These are phyloP conservation scores for Aspergillus puulaauensis DNA, from an alignment of 2,329 filamentous ascomycete genomes.

Conservation along the genomic window DNA sequence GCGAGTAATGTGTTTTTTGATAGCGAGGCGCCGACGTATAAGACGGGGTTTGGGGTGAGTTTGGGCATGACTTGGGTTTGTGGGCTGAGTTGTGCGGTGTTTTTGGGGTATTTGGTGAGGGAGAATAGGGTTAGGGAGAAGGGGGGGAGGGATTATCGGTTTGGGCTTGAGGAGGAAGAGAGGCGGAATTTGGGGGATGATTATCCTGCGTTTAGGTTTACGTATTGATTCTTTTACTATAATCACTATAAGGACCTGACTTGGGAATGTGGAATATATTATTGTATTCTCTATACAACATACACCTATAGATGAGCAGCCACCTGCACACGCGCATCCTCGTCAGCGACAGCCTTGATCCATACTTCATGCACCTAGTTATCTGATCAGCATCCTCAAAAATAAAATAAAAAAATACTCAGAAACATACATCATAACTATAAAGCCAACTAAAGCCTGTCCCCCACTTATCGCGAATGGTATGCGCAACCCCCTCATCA, in stretches of 20 bases:
- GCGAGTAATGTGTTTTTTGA: slow-evolving; percentile 45
- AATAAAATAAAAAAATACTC: too few species aligned
- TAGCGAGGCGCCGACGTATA: slow-evolving; percentile 38
- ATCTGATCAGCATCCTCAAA: not conserved
- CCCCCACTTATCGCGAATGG: slow-evolving; percentile 9
- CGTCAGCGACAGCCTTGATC: not conserved
- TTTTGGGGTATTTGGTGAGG: slow-evolving; percentile 9
- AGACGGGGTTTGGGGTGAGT: slow-evolving; percentile 39
- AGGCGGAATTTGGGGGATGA: slow-evolving; percentile 14
- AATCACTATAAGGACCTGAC: too few species aligned
- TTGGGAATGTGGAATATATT: too few species aligned
- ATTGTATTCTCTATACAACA: not conserved
- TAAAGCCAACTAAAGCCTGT: slow-evolving; percentile 11
- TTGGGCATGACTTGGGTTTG: slow-evolving; percentile 27
- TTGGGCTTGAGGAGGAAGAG: slow-evolving; percentile 3
- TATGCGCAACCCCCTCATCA: slow-evolving; percentile 2
- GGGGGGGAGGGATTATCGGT: slow-evolving; percentile 8
- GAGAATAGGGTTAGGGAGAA: slow-evolving; percentile 13
- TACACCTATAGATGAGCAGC: not conserved
- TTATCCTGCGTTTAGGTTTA: slow-evolving; percentile 15
- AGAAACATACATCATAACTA: slow-evolving; percentile 7
- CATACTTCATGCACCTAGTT: slow-evolving; percentile 12
- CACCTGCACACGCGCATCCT: not conserved
- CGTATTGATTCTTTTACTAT: not conserved
- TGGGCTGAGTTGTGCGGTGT: slow-evolving; percentile 11